These are phyloP conservation scores for Chrysanthemum makinoi DNA, from an alignment of 129 eudicot genomes.

Conservation along the genomic window DNA sequence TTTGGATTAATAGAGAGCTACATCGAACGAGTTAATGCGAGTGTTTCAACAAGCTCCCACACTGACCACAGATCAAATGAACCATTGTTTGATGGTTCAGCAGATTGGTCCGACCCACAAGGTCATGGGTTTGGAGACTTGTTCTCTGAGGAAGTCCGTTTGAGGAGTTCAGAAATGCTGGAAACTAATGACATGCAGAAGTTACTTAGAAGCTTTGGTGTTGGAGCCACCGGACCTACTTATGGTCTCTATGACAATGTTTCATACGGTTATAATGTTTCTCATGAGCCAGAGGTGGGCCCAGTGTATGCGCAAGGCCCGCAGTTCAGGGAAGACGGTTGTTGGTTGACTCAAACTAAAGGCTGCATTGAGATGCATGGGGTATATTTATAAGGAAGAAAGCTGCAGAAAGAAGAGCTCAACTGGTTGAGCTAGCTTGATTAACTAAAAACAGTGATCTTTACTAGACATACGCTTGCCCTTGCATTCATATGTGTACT, in stretches of 20 bases:
- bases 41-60: conserved; percentile 28
- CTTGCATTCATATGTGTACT: not conserved
- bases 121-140: conserved; percentile 42
- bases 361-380: conserved; percentile 61
- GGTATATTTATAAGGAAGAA: conserved; percentile 53
- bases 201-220: conserved; percentile 44
- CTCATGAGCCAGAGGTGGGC: conserved; percentile 37
- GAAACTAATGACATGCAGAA: conserved; percentile 63
- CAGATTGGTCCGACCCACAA: conserved; percentile 44
- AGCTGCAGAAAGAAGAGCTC: conserved; percentile 67
- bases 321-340: conserved; percentile 51
- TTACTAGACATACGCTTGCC: not conserved
- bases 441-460: conserved; percentile 12
- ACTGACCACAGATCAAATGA: conserved; percentile 31
- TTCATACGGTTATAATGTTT: conserved; percentile 33
- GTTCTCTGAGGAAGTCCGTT: conserved; percentile 49
- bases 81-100: conserved; percentile 34
- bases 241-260: conserved; percentile 39
- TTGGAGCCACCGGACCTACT: conserved; percentile 39
- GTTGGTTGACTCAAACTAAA: conserved; percentile 59
- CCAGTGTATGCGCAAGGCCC: conserved; percentile 23
- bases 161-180: conserved; percentile 61
- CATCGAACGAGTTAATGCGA: not conserved
- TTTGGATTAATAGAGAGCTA: too few relatives aligned
- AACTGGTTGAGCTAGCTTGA: conserved; percentile 54